Evolutionary conservation across 2,329 filamentous ascomycete genomes (phyloP), one percentile per base, ranked within the genome.

Genomic region (Neonectria hederae): DNA sequence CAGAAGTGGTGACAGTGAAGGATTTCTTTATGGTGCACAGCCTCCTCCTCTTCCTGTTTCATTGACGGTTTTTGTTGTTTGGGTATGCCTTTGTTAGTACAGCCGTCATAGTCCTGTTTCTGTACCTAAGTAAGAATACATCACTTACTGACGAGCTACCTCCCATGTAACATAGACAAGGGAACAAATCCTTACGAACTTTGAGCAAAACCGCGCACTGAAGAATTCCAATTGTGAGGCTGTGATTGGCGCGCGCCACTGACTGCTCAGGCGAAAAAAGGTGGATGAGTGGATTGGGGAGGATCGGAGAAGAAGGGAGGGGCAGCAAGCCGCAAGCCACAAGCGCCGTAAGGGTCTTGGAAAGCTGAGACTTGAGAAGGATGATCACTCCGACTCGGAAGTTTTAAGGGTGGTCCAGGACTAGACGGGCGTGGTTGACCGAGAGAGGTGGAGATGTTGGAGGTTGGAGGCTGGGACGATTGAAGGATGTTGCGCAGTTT

Each of bases 201-300:
- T 45, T 52, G 53, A 32, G 22, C 28, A 30, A 58, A 40, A 42
- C 40, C 56, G 19, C 60, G 54, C 28, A 42, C 14, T 43, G 19
- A 40, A 32, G 43, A 60, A 49, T 57, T 32, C 24, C 53, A 57
- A 58, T 53, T 30, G 54, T 43, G 40, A 59, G 52, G 28, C 42
- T n/a, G 30, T 65, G 55, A 65, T 67, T 65, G 65, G 62, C 42
- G 43, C 24, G 35, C 14, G 54, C 42, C 28, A 38, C 26, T 11
- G 13, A 46, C 40, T 19, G 8, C 13, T 10, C 26, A 43, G 10
- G 24, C 42, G 54, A 17, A 35, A 45, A 30, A n/a, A 46, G 22
- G 40, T 52, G 30, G 38, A 62, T 52, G 45, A 48, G 45, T 26
- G 45, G 24, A n/a, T 19, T 5, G 21, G 21, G 45, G 24, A n/a